These are phyloP conservation scores for Raphanus sativus DNA, from an alignment of 345 rosid genomes.

Conservation along the genomic window DNA sequence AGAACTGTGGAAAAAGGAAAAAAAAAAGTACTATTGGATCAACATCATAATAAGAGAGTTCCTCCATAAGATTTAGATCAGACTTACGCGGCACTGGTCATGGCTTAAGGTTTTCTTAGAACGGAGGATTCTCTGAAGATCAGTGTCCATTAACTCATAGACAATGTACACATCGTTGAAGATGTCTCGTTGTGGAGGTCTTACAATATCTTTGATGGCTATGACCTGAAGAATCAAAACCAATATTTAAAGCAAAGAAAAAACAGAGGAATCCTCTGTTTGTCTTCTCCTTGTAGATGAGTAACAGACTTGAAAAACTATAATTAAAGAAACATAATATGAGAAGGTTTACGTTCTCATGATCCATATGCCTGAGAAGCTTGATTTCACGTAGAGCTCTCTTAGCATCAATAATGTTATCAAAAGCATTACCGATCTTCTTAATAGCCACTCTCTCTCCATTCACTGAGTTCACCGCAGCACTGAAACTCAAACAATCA, in stretches of 20 bases:
- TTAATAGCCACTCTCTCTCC: conserved; percentile 92
- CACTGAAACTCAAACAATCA: conserved; percentile 44
- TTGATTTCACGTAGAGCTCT: conserved; percentile 93
- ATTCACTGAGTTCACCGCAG: conserved; percentile 87
- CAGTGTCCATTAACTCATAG: conserved; percentile 93
- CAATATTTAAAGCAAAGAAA: not conserved
- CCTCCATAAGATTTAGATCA: not conserved
- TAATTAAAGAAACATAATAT: not conserved
- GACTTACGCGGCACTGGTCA: conserved; percentile 88
- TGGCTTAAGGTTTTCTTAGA: conserved; percentile 74
- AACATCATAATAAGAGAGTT: conserved; percentile 2
- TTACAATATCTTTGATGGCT: conserved; percentile 82
- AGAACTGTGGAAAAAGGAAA: conserved; percentile 60
- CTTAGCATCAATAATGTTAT: conserved; percentile 93
- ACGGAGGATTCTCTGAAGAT: conserved; percentile 88
- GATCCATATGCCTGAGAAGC: conserved; percentile 93
- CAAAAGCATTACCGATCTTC: conserved; percentile 97
- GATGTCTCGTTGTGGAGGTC: conserved; percentile 86
- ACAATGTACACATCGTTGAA: conserved; percentile 98
- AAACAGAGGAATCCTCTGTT: conserved; percentile 1
- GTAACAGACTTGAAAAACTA: no score
- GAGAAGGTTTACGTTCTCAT: conserved; percentile 70
- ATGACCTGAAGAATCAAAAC: conserved; percentile 54
- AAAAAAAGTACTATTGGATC: not conserved
- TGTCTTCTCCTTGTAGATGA: not conserved